Evolutionary conservation across 129 eudicot species (phyloP).

Genomic region (Heracleum sosnowskyi): DNA sequence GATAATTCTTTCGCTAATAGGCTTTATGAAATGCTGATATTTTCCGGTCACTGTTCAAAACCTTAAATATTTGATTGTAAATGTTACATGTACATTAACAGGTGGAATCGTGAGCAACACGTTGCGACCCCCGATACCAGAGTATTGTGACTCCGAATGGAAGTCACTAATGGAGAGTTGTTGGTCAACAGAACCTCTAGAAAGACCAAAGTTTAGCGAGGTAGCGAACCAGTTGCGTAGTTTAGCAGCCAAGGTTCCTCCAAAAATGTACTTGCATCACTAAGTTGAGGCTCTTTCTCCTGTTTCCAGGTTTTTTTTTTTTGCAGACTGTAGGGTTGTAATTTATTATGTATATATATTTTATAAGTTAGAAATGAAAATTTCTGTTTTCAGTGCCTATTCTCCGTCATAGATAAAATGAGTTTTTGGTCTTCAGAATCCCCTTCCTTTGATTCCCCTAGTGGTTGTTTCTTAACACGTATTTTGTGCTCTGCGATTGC

Average conservation of each 20-base stretch:
- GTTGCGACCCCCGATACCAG: conserved; percentile 36
- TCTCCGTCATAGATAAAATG: neutral
- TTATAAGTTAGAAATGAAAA: neutral
- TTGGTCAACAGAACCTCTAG: conserved; percentile 49
- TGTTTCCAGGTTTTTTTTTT: neutral
- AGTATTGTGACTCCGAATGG: conserved; percentile 45
- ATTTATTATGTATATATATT: neutral
- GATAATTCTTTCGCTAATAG: neutral
- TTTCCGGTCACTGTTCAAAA: neutral
- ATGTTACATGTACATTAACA: neutral
- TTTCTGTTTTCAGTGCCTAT: neutral
- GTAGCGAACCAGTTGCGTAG: conserved; percentile 36
- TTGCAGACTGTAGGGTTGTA: conserved; percentile 1
- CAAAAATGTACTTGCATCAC: conserved; percentile 29
- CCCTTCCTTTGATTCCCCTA: neutral
- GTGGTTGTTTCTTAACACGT: neutral
- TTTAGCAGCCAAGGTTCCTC: conserved; percentile 37
- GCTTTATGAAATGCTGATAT: neutral
- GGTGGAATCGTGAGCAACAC: conserved; percentile 56
- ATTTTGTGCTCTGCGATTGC: neutral
- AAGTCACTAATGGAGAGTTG: conserved; percentile 47
- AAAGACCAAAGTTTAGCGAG: conserved; percentile 41
- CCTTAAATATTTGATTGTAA: neutral
- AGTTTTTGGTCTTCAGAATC: neutral
- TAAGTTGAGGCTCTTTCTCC: neutral